Evolutionary conservation across 805 yeast genomes (phyloP), one percentile per base, ranked within the genome.

Genomic region (Wickerhamiella sergipiensis): DNA sequence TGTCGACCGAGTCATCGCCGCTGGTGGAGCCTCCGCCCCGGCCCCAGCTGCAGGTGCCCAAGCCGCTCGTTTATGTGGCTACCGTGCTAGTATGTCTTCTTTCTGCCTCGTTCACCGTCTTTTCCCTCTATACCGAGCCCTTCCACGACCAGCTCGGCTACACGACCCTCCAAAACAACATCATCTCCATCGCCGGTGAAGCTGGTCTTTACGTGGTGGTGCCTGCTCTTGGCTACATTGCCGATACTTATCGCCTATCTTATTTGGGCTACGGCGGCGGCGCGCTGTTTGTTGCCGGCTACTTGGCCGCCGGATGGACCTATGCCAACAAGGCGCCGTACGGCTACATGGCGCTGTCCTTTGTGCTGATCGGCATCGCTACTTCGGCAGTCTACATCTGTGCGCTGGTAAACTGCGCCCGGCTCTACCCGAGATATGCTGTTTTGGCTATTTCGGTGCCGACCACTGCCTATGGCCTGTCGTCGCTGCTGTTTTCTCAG

Each of bases 371-470:
- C n/a, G 74, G 74, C 15, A 56, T 64, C 3, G 71, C 66, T 24
- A 67, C 72, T 9, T 64, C 72, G 1, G 62, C 70, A 17, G 56
- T 67, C 44, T 71, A 65, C 50, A 59, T 70, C 29, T 55, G 64
- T 9, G 60, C 66, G 3, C 49, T 65, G n/a, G 62, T 62, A n/a
- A 83, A 94, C 1, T 86, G 95, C 67, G 94, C 96, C 2, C 80
- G 84, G 59, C 76, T 88, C n/a, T 85, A 79, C 61, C 94, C 95
- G 0, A 70, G 77, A 40, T 72, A 74, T 46, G 85, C 86, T 53
- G 83, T 95, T 1, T 66, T 90, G 50, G 84, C 95, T 31, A 86
- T 90, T 44, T 83, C 94, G 49, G 74, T 84, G 45, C 98, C 98
- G 0, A 89, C 90, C 2, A 78, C 95, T 0, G 83, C 83, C 55